Evolutionary conservation across 1,284 basidiomycete genomes (phyloP).

Genomic region (Moesziomyces sp.): DNA sequence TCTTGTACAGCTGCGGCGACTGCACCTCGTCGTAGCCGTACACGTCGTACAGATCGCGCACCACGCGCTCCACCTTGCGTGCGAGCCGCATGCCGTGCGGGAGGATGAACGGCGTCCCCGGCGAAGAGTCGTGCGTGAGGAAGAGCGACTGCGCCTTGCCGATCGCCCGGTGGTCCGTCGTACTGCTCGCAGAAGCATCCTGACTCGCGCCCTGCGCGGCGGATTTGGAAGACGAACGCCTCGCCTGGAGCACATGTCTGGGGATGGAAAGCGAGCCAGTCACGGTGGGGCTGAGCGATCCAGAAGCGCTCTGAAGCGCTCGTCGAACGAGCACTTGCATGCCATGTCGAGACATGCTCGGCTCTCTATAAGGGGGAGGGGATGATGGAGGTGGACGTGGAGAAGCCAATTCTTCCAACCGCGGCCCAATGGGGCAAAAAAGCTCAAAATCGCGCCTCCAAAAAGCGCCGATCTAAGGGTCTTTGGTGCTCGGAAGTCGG

Average conservation of each 20-base stretch:
- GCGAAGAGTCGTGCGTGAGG: slow-evolving; percentile 63
- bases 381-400: background rate
- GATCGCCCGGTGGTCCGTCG: slow-evolving; percentile 56
- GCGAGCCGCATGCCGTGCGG: slow-evolving; percentile 64
- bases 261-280: no score
- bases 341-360: background rate
- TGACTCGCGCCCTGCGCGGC: background rate
- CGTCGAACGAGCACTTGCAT: background rate
- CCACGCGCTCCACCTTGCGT: slow-evolving; percentile 61
- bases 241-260: no score
- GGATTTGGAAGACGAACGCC: slow-evolving; percentile 1
- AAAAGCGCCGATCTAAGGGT: background rate
- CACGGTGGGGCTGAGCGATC: background rate
- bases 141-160: slow-evolving; percentile 61
- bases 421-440: background rate
- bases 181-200: background rate
- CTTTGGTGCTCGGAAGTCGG: background rate
- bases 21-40: slow-evolving; percentile 66
- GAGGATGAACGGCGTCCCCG: slow-evolving; percentile 66
- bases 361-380: no score
- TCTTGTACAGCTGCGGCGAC: slow-evolving; percentile 64
- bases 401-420: background rate
- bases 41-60: slow-evolving; percentile 64
- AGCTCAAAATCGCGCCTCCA: background rate
- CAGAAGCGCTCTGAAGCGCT: background rate